Conservation (phyloP, 768 basidiomycete genomes). For the Termitomyces titanicus region DNA sequence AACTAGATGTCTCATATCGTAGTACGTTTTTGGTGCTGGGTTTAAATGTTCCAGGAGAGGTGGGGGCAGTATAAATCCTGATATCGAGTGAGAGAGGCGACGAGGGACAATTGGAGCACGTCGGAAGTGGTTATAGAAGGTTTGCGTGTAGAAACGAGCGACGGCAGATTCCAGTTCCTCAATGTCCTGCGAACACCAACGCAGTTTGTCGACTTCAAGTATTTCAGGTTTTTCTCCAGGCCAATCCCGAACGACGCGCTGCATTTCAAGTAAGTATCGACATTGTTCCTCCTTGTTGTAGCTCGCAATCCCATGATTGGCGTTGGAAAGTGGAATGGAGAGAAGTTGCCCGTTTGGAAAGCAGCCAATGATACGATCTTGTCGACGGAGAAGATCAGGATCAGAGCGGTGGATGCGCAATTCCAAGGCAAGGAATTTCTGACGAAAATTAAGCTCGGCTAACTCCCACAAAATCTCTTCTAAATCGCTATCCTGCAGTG, state of each 20-base stretch:
- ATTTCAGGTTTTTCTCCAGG: not conserved
- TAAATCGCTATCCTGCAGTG: not conserved
- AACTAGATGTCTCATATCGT: conserved; percentile 1
- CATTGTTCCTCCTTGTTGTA: not conserved
- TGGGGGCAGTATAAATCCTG: not conserved
- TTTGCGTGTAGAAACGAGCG: conserved; percentile 1
- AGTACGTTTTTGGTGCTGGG: not conserved
- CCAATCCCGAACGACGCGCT: conserved; percentile 3
- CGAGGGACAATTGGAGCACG: conserved; percentile 6
- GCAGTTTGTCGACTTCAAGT: not conserved
- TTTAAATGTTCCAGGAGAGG: not conserved
- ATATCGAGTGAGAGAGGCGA: not conserved
- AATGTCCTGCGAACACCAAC: not conserved
- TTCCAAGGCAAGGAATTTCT: conserved; percentile 18
- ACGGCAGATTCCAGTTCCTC: conserved; percentile 2
- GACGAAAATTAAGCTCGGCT: conserved; percentile 16
- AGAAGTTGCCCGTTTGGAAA: conserved; percentile 1
- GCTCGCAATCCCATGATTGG: conserved; percentile 9
- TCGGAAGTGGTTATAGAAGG: conserved; percentile 11
- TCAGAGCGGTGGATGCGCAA: not conserved
- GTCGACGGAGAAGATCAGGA: not conserved
- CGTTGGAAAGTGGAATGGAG: not conserved
- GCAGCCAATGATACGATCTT: conserved; percentile 1
- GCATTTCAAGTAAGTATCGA: conserved; percentile 1
- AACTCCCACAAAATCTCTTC: conserved; percentile 18